Percentiles rank a stretch among this genome's conserved stretches.
These are phyloP conservation scores for Trebouxiophyceae sp. DNA, from an alignment of 163 green algal species.

Conservation along the genomic window DNA sequence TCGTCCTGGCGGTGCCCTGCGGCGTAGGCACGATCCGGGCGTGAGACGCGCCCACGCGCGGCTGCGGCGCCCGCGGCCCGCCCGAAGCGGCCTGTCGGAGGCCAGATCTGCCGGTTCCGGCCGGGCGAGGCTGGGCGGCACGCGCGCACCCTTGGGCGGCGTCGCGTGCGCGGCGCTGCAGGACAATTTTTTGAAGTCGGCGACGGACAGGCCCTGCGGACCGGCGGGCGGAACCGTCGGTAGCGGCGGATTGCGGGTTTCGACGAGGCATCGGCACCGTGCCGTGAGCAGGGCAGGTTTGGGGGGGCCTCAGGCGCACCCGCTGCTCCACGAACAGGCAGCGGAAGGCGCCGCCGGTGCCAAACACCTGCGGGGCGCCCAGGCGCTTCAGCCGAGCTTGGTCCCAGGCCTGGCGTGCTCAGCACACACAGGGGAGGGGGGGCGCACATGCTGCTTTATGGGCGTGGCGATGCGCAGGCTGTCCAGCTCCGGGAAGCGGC, in stretches of 20 bases:
- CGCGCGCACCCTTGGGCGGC: slow-evolving; percentile 11
- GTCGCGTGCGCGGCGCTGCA: slow-evolving; percentile 5
- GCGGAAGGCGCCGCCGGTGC: slow-evolving; percentile 60
- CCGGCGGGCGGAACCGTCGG: too few species aligned
- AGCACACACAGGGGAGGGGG: background rate
- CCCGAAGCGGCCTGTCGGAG: too few species aligned
- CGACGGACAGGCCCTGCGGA: slow-evolving; percentile 21
- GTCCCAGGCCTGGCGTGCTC: background rate
- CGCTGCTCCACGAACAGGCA: slow-evolving; percentile 83
- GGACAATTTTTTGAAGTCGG: slow-evolving; percentile 28
- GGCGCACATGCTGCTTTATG: slow-evolving; percentile 71
- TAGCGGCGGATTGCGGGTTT: too few species aligned
- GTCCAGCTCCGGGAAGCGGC: slow-evolving; percentile 42
- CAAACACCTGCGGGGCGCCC: slow-evolving; percentile 45
- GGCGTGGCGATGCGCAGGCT: slow-evolving; percentile 62
- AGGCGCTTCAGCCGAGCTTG: background rate
- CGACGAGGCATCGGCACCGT: too few species aligned
- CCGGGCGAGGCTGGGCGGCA: background rate
- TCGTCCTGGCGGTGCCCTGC: slow-evolving; percentile 31
- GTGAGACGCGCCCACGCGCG: too few species aligned
- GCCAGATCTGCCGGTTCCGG: background rate
- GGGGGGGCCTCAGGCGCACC: slow-evolving; percentile 9
- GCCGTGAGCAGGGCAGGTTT: too few species aligned
- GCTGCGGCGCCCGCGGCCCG: too few species aligned
- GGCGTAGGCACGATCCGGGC: too few species aligned